Evolutionary conservation across 371 early-diverging fungal species (phyloP).

Genomic region (Circinella umbellata): DNA sequence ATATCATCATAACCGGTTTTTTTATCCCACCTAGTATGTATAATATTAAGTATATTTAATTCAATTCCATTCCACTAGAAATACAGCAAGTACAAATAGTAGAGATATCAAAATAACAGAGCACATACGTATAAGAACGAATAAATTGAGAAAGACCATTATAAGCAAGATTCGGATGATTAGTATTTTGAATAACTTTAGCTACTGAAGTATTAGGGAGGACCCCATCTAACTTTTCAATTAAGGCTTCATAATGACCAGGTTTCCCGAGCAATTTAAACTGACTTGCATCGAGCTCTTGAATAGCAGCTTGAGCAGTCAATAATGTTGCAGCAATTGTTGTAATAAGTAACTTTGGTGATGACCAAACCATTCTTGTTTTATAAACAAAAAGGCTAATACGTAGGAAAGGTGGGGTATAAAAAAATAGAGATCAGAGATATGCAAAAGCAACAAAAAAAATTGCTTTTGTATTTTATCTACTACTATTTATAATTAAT

Average conservation of each 20-base stretch:
- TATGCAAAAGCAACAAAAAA: too few species aligned
- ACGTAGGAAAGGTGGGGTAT: neutral
- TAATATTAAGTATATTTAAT: neutral
- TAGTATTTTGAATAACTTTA: slow-evolving; percentile 4
- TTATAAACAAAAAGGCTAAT: neutral
- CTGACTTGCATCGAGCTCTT: neutral
- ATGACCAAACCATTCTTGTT: neutral
- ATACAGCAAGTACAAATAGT: too few species aligned
- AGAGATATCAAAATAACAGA: neutral
- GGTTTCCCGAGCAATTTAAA: neutral
- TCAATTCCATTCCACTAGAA: too few species aligned
- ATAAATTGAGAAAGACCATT: neutral
- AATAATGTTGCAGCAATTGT: neutral
- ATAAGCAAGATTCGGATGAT: slow-evolving; percentile 8
- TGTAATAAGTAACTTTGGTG: neutral
- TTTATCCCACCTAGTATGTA: slow-evolving; percentile 12
- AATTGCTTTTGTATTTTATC: too few species aligned
- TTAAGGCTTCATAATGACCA: slow-evolving; percentile 7
- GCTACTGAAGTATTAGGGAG: slow-evolving; percentile 11
- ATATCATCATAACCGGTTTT: slow-evolving; percentile 11
- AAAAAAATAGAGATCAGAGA: neutral
- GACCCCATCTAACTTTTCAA: slow-evolving; percentile 11
- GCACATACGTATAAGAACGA: slow-evolving; percentile 9
- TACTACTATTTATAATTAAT: too few species aligned
- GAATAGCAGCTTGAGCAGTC: neutral